phyloP scores from a whole-genome alignment of 306 rosid genomes.

The Prunus mume region DNA sequence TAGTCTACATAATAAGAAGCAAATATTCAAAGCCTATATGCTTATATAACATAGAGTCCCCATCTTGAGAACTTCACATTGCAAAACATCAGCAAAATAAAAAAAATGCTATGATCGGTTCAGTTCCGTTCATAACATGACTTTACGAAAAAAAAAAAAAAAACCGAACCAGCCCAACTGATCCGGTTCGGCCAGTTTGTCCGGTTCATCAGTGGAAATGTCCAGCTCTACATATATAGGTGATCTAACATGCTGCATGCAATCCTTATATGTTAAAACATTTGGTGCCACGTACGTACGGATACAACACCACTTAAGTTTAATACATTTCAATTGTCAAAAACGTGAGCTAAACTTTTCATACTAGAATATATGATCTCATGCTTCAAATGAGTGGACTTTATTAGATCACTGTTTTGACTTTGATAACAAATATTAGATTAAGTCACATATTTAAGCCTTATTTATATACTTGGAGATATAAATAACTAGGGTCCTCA shows the following conservation, averaged over 20 bases:
- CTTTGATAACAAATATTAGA: neutral
- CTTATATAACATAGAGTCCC: neutral
- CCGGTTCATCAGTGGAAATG: no score
- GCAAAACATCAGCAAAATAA: no score
- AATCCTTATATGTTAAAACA: neutral
- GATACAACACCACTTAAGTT: neutral
- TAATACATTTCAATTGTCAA: neutral
- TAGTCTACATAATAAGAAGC: slow-evolving; percentile 4
- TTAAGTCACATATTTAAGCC: slow-evolving; percentile 1
- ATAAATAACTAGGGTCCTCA: neutral
- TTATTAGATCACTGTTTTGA: slow-evolving; percentile 20
- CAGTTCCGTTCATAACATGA: no score
- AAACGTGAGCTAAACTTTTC: neutral
- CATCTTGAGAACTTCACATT: neutral
- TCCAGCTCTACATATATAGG: neutral
- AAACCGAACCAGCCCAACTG: no score
- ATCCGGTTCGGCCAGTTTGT: no score
- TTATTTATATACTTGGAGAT: neutral
- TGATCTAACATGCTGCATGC: neutral
- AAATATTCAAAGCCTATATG: neutral
- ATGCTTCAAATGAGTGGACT: slow-evolving; percentile 28
- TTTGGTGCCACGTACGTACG: neutral
- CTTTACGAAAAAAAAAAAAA: no score
- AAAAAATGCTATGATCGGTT: no score
- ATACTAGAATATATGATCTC: slow-evolving; percentile 5